Percentiles rank a stretch among this genome's conserved stretches.
These are phyloP conservation scores for Globisporangium viniferum DNA, from an alignment of 352 stramenopile genomes.

Conservation along the genomic window DNA sequence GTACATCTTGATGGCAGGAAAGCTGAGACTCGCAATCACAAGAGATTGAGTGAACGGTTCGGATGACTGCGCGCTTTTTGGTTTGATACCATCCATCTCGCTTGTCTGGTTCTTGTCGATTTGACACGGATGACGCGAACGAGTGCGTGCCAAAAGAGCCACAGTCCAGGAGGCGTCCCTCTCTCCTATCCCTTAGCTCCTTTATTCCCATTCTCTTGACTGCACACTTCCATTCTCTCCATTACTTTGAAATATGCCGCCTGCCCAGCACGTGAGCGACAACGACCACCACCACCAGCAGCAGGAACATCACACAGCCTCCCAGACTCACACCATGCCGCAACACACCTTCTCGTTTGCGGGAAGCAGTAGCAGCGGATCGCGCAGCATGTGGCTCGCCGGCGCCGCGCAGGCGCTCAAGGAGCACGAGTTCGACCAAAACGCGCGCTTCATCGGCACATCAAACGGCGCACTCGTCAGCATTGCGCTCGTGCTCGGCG, in stretches of 20 bases:
- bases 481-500: constrained; percentile 31
- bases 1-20: background rate
- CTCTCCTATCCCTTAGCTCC: background rate
- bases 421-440: constrained; percentile 33
- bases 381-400: constrained; percentile 62
- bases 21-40: background rate
- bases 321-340: background rate
- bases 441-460: constrained; percentile 38
- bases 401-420: constrained; percentile 57
- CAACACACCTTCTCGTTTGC: constrained; percentile 42
- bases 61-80: background rate
- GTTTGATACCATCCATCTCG: background rate
- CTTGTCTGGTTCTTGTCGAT: background rate
- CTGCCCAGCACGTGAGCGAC: background rate
- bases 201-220: background rate
- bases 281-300: background rate
- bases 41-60: too few relatives aligned
- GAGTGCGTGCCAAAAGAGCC: background rate
- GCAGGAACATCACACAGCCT: background rate
- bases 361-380: constrained; percentile 26
- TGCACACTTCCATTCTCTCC: background rate
- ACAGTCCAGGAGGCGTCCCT: background rate
- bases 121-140: background rate
- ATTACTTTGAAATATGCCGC: constrained; percentile 3
- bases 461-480: constrained; percentile 42